A percentile compares a stretch with the other conserved stretches of the same genome.
Evolutionary conservation across 345 rosid species (phyloP).

Genomic region (Acer campestre): DNA sequence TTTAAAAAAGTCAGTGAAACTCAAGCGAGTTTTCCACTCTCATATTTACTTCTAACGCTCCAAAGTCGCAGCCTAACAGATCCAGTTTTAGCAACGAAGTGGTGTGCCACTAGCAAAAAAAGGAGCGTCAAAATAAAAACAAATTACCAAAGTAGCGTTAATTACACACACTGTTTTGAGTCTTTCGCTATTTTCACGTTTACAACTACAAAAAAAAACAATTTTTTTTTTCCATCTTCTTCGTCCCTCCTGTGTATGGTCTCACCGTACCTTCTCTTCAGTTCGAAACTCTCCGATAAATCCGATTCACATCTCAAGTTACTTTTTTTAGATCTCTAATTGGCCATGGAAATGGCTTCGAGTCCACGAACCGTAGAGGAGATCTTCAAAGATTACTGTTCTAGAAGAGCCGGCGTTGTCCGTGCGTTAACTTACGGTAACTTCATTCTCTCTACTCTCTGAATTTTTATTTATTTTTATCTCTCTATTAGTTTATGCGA

Average conservation of each 20-base stretch:
- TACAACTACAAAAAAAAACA: not conserved
- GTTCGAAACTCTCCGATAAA: not conserved
- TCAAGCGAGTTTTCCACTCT: not conserved
- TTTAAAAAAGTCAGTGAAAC: no score
- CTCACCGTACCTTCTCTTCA: conserved; percentile 3
- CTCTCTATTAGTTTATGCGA: conserved; percentile 1
- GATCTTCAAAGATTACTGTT: conserved; percentile 83
- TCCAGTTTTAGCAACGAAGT: not conserved
- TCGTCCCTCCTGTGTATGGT: conserved; percentile 7
- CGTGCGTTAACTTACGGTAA: conserved; percentile 90
- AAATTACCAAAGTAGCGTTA: conserved; percentile 10
- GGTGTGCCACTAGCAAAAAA: not conserved
- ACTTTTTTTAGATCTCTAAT: conserved; percentile 14
- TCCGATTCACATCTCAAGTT: conserved; percentile 5
- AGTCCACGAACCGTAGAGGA: conserved; percentile 93
- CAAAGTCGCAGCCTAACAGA: not conserved
- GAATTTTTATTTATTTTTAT: not conserved
- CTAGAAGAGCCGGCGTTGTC: conserved; percentile 79
- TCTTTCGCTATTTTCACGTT: not conserved
- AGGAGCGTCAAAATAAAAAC: not conserved
- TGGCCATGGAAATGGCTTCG: conserved; percentile 41
- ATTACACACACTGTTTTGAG: not conserved
- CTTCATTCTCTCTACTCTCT: not conserved
- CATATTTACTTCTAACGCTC: not conserved
- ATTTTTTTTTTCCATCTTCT: not conserved